Base-by-base conservation (phyloP, 352 stramenopile species). In the Halophytophthora polymorphica region DNA sequence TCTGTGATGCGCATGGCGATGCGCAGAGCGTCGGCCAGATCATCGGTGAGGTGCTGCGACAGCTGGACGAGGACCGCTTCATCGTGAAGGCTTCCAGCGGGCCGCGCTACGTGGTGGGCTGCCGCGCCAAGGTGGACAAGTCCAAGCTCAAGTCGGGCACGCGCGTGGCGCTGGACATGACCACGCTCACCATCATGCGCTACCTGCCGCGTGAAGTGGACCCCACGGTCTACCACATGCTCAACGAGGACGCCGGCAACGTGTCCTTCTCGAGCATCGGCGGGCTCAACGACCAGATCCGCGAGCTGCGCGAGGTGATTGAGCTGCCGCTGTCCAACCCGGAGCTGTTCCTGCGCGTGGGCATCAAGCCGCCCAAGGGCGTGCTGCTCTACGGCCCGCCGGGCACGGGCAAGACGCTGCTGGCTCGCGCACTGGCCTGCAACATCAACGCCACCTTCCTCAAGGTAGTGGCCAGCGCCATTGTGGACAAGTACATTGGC, bases 401-500 rank as follows among this genome's bases (percentile, higher is more conserved):
- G 3, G 97, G 97, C 42, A 99, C 97, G 29, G 97, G 97, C 39
- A 99, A 99, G 77, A 99, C 98, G 12, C 78, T 99, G 18, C 68
- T 99, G 22, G 98, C 98, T 36, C 91, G 96, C 57, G 97, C 97
- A 15, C 71, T 99, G 18, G 97, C 98, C 13, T 99, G 86, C 73
- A 99, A 99, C 75, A 99, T 99, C 70, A 97, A 96, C 60, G 97
- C 97, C 4, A 99, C 96, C 43, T 99, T 99, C 73, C 83, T 99
- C 47, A 99, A 99, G 77, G 96, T 99, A 33, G 96, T 99, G 17
- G 97, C 97, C 10, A 99, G 93, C 52, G 96, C 96, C 15, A 99
- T 99, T 65, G 97, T 99, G 6, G 96, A 99, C 81, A 99, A 99
- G 73, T 99, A 99, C 85, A 99, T 99, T 83, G 98, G 98, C 55